A percentile compares a stretch with the other conserved stretches of the same genome.
phyloP scores from a whole-genome alignment of 768 basidiomycete species.

The Hortiboletus flavorubellus region DNA sequence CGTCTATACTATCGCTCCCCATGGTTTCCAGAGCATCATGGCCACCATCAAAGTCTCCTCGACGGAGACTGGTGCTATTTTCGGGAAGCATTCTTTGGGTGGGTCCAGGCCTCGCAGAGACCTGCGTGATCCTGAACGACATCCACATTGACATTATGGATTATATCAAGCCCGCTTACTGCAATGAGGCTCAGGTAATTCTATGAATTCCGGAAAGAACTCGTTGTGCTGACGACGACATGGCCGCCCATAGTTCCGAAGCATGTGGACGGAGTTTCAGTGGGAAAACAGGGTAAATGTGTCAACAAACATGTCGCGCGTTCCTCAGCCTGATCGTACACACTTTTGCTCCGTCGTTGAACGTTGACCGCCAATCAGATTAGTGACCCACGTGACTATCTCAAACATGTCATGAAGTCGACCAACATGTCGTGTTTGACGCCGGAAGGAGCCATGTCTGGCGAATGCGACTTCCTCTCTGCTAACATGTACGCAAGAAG shows the following conservation, averaged over 20 bases:
- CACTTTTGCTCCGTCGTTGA: neutral
- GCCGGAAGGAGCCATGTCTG: slow-evolving; percentile 80
- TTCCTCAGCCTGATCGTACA: slow-evolving; percentile 12
- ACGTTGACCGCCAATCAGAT: neutral
- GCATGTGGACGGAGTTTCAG: slow-evolving; percentile 99
- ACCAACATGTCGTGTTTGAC: slow-evolving; percentile 99
- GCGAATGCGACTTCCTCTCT: slow-evolving; percentile 95
- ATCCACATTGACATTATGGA: slow-evolving; percentile 93
- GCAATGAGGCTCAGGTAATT: slow-evolving; percentile 86
- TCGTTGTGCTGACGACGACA: slow-evolving; percentile 8
- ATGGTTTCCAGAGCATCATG: slow-evolving; percentile 98
- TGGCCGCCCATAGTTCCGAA: slow-evolving; percentile 64
- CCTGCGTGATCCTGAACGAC: slow-evolving; percentile 92
- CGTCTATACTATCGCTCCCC: slow-evolving; percentile 90
- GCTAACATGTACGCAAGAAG: slow-evolving; percentile 96
- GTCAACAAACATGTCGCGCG: slow-evolving; percentile 75
- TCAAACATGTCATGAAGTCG: slow-evolving; percentile 91
- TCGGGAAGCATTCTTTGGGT: slow-evolving; percentile 98
- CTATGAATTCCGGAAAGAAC: neutral
- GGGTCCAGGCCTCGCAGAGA: slow-evolving; percentile 80
- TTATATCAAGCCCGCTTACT: slow-evolving; percentile 63
- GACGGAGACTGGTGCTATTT: slow-evolving; percentile 98
- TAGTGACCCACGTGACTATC: slow-evolving; percentile 84
- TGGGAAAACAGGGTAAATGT: slow-evolving; percentile 99
- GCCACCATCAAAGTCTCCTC: slow-evolving; percentile 98